These are phyloP conservation scores for Phytophthora sp. DNA, from an alignment of 352 stramenopile species.

Conservation along the genomic window DNA sequence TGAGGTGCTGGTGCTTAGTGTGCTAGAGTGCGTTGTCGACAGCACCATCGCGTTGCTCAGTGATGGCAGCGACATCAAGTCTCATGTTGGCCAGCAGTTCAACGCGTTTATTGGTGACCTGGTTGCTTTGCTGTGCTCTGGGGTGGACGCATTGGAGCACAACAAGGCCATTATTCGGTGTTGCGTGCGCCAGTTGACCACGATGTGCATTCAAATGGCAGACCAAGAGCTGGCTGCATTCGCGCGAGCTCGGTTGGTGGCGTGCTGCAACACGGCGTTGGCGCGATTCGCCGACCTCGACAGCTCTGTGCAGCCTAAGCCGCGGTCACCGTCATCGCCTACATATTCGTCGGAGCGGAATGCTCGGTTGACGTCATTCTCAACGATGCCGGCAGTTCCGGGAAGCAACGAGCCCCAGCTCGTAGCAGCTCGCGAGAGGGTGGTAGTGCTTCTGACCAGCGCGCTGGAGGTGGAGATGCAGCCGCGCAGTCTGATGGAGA, in stretches of 20 bases:
- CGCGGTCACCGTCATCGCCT: not conserved
- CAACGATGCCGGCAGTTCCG: not conserved
- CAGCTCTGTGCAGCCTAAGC: conserved; percentile 7
- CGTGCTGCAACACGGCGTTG: conserved; percentile 64
- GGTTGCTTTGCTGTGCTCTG: conserved; percentile 63
- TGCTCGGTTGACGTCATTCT: conserved; percentile 2
- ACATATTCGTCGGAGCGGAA: conserved; percentile 4
- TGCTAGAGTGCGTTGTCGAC: conserved; percentile 80
- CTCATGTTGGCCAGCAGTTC: conserved; percentile 34
- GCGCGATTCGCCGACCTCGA: conserved; percentile 53
- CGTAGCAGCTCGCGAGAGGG: conserved; percentile 54
- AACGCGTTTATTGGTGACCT: conserved; percentile 61
- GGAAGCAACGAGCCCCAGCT: conserved; percentile 14
- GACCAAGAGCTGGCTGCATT: conserved; percentile 54
- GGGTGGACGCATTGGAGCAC: conserved; percentile 55
- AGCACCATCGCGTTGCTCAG: conserved; percentile 64
- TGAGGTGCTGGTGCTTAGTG: conserved; percentile 72
- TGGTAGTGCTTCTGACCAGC: conserved; percentile 74
- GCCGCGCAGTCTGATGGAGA: conserved; percentile 63
- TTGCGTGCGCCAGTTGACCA: conserved; percentile 79
- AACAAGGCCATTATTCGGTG: conserved; percentile 72
- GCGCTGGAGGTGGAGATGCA: conserved; percentile 58
- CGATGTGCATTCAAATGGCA: conserved; percentile 68
- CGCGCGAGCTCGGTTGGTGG: conserved; percentile 60
- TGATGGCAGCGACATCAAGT: conserved; percentile 36